A percentile compares a stretch with the other conserved stretches of the same genome.
Evolutionary conservation across 257 asterid genomes (phyloP).

Genomic region (Schizonepeta tenuifolia): DNA sequence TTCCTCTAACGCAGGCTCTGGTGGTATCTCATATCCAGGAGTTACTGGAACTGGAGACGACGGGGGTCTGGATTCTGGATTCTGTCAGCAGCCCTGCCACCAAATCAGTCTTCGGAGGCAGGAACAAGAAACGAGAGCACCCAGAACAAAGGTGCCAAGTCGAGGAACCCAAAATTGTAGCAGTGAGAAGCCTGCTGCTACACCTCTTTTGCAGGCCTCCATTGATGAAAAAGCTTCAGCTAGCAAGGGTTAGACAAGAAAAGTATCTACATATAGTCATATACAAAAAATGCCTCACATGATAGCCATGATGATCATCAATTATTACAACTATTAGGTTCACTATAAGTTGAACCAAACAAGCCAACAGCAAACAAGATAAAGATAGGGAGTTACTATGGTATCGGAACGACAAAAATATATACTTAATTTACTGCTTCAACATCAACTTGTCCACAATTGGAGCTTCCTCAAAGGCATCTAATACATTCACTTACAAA

Average conservation of each 20-base stretch:
- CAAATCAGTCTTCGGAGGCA: not conserved
- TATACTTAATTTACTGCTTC: not conserved
- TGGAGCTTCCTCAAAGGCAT: not conserved
- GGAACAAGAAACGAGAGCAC: not conserved
- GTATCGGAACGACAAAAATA: not conserved
- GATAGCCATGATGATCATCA: not conserved
- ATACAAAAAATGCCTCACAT: not conserved
- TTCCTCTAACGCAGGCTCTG: not conserved
- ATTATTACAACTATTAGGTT: not conserved
- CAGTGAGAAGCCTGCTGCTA: not conserved
- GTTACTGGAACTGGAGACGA: not conserved
- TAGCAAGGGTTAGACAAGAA: not conserved
- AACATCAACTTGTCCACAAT: not conserved
- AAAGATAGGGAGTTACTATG: not conserved
- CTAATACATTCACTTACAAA: not conserved
- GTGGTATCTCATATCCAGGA: not conserved
- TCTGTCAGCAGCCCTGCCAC: not conserved
- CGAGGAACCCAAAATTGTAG: not conserved
- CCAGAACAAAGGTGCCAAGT: not conserved
- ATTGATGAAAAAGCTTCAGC: constrained; percentile 4
- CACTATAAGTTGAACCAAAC: not conserved
- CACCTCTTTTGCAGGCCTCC: not conserved
- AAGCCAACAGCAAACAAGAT: too few relatives aligned
- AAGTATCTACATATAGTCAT: not conserved
- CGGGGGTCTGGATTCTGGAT: not conserved